Conservation (phyloP, 2,329 filamentous ascomycete genomes). For the Verticillium longisporum region DNA sequence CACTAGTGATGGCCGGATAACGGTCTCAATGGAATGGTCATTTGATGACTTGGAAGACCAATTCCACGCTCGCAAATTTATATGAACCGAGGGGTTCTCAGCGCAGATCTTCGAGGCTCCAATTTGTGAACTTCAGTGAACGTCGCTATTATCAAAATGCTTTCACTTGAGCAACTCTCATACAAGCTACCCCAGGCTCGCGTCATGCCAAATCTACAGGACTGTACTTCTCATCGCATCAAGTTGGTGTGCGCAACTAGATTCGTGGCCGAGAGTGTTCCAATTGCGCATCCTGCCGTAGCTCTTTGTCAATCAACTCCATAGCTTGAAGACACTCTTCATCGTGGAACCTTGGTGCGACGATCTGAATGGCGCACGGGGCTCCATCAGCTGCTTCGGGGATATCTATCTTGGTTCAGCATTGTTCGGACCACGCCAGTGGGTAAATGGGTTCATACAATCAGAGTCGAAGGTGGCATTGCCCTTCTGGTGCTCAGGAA, state of each 20-base stretch:
- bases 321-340: slow-evolving; percentile 33
- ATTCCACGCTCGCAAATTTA: too few species aligned
- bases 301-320: slow-evolving; percentile 18
- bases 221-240: too few species aligned
- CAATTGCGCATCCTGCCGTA: not conserved
- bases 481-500: slow-evolving; percentile 21
- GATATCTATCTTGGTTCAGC: slow-evolving; percentile 20
- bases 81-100: too few species aligned
- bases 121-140: too few species aligned
- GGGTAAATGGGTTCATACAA: slow-evolving; percentile 17
- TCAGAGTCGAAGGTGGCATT: slow-evolving; percentile 21
- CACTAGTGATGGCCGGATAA: not conserved
- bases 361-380: slow-evolving; percentile 38
- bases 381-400: slow-evolving; percentile 30
- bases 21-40: not conserved
- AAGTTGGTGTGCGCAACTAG: not conserved
- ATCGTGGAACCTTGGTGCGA: slow-evolving; percentile 37
- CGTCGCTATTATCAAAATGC: too few species aligned
- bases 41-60: not conserved
- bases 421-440: not conserved
- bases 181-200: too few species aligned
- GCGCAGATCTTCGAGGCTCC: too few species aligned
- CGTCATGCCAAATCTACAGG: too few species aligned
- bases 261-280: not conserved
- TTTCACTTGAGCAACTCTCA: too few species aligned